These are phyloP conservation scores for Fusarium oxysporum DNA, from an alignment of 2,329 filamentous ascomycete genomes.

Conservation along the genomic window DNA sequence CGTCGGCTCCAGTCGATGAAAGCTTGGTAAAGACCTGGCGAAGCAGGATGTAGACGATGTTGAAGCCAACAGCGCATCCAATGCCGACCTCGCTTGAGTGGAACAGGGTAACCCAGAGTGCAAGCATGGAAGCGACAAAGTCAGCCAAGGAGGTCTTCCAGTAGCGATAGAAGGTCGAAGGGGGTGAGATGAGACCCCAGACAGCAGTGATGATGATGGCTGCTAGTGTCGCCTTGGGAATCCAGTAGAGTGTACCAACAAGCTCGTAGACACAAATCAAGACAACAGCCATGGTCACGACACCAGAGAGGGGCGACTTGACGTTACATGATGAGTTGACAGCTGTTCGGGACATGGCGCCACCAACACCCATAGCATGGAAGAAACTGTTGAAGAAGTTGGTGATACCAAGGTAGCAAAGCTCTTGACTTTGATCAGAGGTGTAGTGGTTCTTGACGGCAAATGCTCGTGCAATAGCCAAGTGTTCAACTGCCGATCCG, in stretches of 20 bases:
- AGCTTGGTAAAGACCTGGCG: slow-evolving; percentile 65
- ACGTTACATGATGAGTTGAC: slow-evolving; percentile 75
- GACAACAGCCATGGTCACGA: slow-evolving; percentile 71
- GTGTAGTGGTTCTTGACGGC: slow-evolving; percentile 71
- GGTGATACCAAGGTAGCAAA: slow-evolving; percentile 70
- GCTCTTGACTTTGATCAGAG: slow-evolving; percentile 73
- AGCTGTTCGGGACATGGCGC: slow-evolving; percentile 74
- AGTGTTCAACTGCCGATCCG: slow-evolving; percentile 70
- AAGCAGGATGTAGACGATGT: slow-evolving; percentile 69
- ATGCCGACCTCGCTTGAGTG: slow-evolving; percentile 71
- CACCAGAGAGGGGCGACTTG: slow-evolving; percentile 69
- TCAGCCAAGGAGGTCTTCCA: slow-evolving; percentile 74
- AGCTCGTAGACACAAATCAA: slow-evolving; percentile 72
- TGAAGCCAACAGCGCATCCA: slow-evolving; percentile 70
- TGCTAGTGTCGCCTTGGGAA: slow-evolving; percentile 73
- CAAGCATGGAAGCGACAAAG: slow-evolving; percentile 71
- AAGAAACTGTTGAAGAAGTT: slow-evolving; percentile 76
- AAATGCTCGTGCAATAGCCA: slow-evolving; percentile 73
- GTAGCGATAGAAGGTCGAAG: slow-evolving; percentile 70
- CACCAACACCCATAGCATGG: slow-evolving; percentile 71
- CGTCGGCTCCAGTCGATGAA: slow-evolving; percentile 46
- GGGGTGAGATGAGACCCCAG: slow-evolving; percentile 69
- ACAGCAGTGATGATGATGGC: slow-evolving; percentile 76
- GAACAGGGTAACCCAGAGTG: slow-evolving; percentile 73
- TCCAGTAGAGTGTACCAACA: slow-evolving; percentile 71